A percentile compares a stretch with the other conserved stretches of the same genome.
These are phyloP conservation scores for Aspergillus calidoustus DNA, from an alignment of 2,329 filamentous ascomycete genomes.

Conservation along the genomic window DNA sequence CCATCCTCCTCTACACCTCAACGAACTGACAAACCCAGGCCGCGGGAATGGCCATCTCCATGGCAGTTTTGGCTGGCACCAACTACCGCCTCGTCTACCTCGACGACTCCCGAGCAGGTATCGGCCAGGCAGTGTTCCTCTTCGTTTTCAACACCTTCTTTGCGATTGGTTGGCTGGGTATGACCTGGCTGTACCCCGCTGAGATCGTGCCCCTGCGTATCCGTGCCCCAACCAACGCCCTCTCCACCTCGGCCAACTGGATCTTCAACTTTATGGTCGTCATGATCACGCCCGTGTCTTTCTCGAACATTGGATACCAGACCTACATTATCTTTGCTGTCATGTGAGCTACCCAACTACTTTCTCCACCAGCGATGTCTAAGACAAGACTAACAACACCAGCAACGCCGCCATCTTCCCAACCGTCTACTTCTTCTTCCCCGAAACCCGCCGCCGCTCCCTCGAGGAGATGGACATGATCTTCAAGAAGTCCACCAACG, in stretches of 20 bases:
- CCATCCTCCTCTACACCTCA: background rate
- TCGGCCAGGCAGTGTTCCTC: conserved; percentile 24
- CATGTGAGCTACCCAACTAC: conserved; percentile 43
- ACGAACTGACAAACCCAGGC: conserved; percentile 36
- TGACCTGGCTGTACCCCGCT: conserved; percentile 58
- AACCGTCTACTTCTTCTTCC: conserved; percentile 65
- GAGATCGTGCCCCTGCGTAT: conserved; percentile 54
- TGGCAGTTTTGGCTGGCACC: conserved; percentile 60
- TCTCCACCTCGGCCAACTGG: conserved; percentile 55
- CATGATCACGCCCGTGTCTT: conserved; percentile 47
- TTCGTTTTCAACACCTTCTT: conserved; percentile 29
- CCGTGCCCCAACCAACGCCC: conserved; percentile 55
- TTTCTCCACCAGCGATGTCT: background rate
- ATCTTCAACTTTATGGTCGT: conserved; percentile 56
- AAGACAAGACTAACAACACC: conserved; percentile 1
- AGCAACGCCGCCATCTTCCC: conserved; percentile 61
- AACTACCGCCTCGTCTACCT: conserved; percentile 11
- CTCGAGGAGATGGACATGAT: conserved; percentile 74
- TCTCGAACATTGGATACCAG: conserved; percentile 36
- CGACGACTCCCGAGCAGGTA: conserved; percentile 21
- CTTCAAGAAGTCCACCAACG: conserved; percentile 59
- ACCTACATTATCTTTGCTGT: conserved; percentile 46
- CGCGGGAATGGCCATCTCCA: conserved; percentile 65
- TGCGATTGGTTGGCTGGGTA: conserved; percentile 54
- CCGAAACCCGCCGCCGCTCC: conserved; percentile 62